A percentile compares a stretch with the other conserved stretches of the same genome.
phyloP scores from a whole-genome alignment of 2,329 filamentous ascomycete genomes.

The Zarea fungicola region DNA sequence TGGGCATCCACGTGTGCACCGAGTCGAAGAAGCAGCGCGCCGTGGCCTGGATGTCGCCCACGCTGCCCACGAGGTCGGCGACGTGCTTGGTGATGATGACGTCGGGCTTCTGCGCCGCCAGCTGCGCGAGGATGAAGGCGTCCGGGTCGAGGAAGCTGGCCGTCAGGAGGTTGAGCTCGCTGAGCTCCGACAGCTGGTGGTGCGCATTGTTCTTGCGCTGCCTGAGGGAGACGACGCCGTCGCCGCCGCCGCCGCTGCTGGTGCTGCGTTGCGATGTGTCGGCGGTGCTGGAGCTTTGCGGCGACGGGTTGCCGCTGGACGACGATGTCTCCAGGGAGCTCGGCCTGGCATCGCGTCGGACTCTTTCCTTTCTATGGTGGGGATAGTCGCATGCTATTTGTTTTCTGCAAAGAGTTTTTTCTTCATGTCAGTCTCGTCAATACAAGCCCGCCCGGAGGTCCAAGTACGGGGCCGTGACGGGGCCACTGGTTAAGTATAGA shows the following conservation, averaged over 20 bases:
- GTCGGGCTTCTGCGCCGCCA: conserved; percentile 4
- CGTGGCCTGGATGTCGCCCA: neutral
- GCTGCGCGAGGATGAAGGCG: conserved; percentile 8
- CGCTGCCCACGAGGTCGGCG: neutral
- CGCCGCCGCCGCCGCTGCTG: too few species aligned
- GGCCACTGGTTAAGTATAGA: too few species aligned
- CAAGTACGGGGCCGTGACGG: too few species aligned
- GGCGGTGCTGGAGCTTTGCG: neutral
- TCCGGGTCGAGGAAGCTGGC: conserved; percentile 14
- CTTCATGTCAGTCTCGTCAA: neutral
- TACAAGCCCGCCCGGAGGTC: too few species aligned
- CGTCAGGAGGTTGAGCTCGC: conserved; percentile 1
- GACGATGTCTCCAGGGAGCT: neutral
- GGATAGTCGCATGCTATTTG: conserved; percentile 12
- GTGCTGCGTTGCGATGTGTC: neutral
- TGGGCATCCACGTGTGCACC: neutral
- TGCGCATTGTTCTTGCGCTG: neutral
- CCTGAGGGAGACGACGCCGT: too few species aligned
- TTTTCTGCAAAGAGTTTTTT: neutral
- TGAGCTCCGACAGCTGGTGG: neutral
- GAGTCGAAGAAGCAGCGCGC: neutral
- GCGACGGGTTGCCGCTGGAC: neutral
- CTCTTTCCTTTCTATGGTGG: conserved; percentile 10
- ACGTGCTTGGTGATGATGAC: neutral
- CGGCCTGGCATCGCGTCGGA: neutral